phyloP scores from a whole-genome alignment of 805 yeast species.

The Lipomyces yamanashiensis region DNA sequence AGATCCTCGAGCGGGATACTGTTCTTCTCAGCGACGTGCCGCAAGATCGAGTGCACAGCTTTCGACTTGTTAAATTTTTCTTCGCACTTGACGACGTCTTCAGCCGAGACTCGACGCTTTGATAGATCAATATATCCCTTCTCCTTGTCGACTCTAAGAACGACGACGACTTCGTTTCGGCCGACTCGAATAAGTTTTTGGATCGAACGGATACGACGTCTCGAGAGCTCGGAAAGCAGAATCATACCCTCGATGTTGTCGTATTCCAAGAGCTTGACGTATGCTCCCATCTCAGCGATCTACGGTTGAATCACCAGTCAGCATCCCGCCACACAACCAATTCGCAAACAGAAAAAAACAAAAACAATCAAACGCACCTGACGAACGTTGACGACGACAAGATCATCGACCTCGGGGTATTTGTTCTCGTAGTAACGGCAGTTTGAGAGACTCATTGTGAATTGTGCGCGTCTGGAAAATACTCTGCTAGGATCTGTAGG shows the following conservation, averaged over 20 bases:
- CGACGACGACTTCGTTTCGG: slow-evolving; percentile 97
- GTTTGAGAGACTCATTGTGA: slow-evolving; percentile 75
- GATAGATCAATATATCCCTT: slow-evolving; percentile 98
- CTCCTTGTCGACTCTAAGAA: slow-evolving; percentile 96
- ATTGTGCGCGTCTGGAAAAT: background rate
- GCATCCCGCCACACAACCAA: background rate
- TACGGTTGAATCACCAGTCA: slow-evolving; percentile 2
- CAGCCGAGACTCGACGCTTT: slow-evolving; percentile 96
- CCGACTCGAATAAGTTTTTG: slow-evolving; percentile 98
- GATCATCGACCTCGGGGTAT: slow-evolving; percentile 98
- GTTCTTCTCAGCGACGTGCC: slow-evolving; percentile 98
- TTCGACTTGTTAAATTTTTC: slow-evolving; percentile 96
- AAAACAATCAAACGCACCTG: slow-evolving; percentile 48
- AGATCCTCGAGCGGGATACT: slow-evolving; percentile 81
- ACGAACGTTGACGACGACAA: slow-evolving; percentile 98
- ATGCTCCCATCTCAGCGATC: slow-evolving; percentile 99
- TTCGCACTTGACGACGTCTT: slow-evolving; percentile 95
- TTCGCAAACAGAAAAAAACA: background rate
- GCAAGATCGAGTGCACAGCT: slow-evolving; percentile 96
- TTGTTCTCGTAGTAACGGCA: slow-evolving; percentile 98
- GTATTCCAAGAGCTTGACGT: slow-evolving; percentile 91
- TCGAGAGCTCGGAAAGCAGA: slow-evolving; percentile 88
- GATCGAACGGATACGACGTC: slow-evolving; percentile 98
- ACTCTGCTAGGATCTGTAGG: background rate
- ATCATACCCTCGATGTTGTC: slow-evolving; percentile 99